Evolutionary conservation across 768 basidiomycete species (phyloP).

Genomic region (Ramaria sp.): DNA sequence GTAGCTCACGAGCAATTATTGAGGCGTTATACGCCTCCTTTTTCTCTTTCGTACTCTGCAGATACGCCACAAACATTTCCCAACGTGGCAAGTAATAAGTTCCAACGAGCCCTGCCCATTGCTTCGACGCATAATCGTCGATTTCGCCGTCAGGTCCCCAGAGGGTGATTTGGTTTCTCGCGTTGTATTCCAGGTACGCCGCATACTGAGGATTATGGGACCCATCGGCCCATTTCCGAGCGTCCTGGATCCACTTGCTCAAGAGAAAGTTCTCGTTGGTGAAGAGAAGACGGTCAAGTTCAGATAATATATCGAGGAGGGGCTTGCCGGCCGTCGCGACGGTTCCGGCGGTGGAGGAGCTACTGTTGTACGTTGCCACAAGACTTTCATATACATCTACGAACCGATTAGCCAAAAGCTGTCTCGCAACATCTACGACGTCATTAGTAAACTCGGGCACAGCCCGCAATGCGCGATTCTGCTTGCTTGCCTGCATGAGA

Average conservation of each 20-base stretch:
- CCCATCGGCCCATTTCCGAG: conserved; percentile 20
- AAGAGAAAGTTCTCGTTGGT: conserved; percentile 24
- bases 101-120: conserved; percentile 29
- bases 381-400: conserved; percentile 23
- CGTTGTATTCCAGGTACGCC: conserved; percentile 26
- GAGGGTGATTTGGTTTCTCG: conserved; percentile 32
- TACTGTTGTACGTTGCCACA: conserved; percentile 19
- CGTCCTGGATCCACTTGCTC: conserved; percentile 26
- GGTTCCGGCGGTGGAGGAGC: conserved; percentile 13
- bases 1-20: conserved; percentile 17
- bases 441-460: conserved; percentile 28
- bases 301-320: conserved; percentile 22
- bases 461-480: conserved; percentile 12
- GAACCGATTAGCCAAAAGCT: conserved; percentile 29
- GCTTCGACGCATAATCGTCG: conserved; percentile 34
- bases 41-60: conserved; percentile 19
- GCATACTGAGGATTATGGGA: conserved; percentile 20
- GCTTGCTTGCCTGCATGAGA: conserved; percentile 13
- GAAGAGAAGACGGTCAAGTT: conserved; percentile 25
- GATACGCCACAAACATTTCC: conserved; percentile 24
- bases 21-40: conserved; percentile 21
- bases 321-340: conserved; percentile 18
- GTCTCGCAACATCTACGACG: conserved; percentile 28
- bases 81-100: conserved; percentile 27
- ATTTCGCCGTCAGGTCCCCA: conserved; percentile 32